Percentiles rank a stretch among this genome's conserved stretches.
phyloP scores from a whole-genome alignment of 371 early-diverging fungal genomes.

The Lichtheimia ornata region DNA sequence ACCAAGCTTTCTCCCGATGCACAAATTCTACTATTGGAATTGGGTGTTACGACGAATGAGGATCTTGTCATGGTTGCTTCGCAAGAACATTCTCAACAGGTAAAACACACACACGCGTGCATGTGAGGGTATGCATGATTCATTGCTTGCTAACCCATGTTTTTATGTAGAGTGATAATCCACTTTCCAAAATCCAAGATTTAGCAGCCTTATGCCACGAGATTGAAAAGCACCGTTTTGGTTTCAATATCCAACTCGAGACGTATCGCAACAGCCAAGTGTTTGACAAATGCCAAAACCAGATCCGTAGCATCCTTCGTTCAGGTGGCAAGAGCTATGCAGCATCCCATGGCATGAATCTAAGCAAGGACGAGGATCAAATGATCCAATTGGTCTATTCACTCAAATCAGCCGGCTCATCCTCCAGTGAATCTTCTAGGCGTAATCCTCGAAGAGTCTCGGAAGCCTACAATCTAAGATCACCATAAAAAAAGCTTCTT shows the following conservation, averaged over 20 bases:
- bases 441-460: conserved; percentile 8
- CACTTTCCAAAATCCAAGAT: conserved; percentile 17
- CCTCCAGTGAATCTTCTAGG: conserved; percentile 1
- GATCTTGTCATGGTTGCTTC: conserved; percentile 45
- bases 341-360: conserved; percentile 42
- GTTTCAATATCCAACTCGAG: conserved; percentile 18
- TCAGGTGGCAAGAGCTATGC: conserved; percentile 47
- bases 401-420: conserved; percentile 28
- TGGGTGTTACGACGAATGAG: conserved; percentile 49
- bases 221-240: conserved; percentile 47
- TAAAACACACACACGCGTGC: background rate
- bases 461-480: conserved; percentile 11
- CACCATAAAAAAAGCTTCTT: background rate
- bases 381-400: conserved; percentile 57
- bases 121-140: too few species aligned
- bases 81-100: conserved; percentile 2
- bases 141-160: background rate
- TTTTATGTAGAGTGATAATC: background rate
- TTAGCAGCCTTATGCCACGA: conserved; percentile 46
- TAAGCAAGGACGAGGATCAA: conserved; percentile 47
- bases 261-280: conserved; percentile 40
- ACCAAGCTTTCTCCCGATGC: conserved; percentile 50
- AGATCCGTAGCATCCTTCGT: conserved; percentile 46
- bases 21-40: conserved; percentile 43
- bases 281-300: conserved; percentile 54